Base-by-base conservation (phyloP, 2,329 filamentous ascomycete species). In the Orbilia javanica region DNA sequence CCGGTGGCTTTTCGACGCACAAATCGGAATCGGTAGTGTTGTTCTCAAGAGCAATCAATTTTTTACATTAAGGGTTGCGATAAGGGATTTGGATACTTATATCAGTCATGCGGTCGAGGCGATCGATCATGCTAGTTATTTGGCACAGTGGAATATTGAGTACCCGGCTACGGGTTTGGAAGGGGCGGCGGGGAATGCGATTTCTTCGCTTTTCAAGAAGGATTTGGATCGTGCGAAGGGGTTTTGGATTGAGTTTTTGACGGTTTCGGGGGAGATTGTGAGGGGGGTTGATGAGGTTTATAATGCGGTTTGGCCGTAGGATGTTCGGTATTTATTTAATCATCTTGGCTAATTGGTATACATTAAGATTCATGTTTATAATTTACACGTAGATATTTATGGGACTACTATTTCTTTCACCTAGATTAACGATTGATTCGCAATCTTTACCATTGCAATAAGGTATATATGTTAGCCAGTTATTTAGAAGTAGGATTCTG, bases 171-270 rank as follows among this genome's bases (percentile, higher is more conserved):
- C 20, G 3, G 34, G 29, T 7, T 34, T n/a, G 7, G 15, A 36
- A n/a, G 52, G 52, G 2, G 34, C 0, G 11, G 55, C 6, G 42
- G 13, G 13, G 20, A 22, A 3, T 5, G 18, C 20, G 13, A 27
- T 50, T 31, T 63, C 34, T 29, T 3, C 25, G 13, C n/a, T 44
- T 0, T 67, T 74, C 13, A 74, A 74, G 42, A 44, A 68, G 22
- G 62, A 57, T 44, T 55, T 74, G 18, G 39, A 22, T n/a, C 46
- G 29, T 8, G 70, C 60, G 25, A 74, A 74, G 52, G 29, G 10
- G 29, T 67, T 74, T 53, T 74, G 62, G 70, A 31, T 36, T 8
- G 52, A 42, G n/a, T 22, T 53, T 27, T 44, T n/a, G 27, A 34
- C 42, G 20, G 8, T n/a, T 39, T 27, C 52, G 10, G 44, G 25